Conservation (phyloP, 2,329 filamentous ascomycete genomes). For the Diaporthe sp. region DNA sequence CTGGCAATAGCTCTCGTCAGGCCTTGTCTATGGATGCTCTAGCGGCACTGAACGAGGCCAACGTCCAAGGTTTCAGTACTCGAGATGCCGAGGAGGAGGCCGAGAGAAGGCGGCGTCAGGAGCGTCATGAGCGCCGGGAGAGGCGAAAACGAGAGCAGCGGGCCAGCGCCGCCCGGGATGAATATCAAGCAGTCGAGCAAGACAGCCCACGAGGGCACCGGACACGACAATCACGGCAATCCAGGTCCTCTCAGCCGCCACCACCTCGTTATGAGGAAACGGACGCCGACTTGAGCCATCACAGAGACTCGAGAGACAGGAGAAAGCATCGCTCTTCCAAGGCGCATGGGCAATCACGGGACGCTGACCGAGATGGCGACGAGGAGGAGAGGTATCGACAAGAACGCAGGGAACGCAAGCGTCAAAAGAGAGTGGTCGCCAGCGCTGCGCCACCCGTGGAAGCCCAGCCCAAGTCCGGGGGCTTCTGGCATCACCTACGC, state of each 20-base stretch:
- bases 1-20: conserved; percentile 42
- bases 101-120: conserved; percentile 38
- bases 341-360: conserved; percentile 31
- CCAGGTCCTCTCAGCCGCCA: conserved; percentile 36
- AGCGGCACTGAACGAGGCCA: conserved; percentile 46
- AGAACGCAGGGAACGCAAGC: conserved; percentile 37
- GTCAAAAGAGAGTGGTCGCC: conserved; percentile 74
- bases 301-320: conserved; percentile 36
- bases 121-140: conserved; percentile 41
- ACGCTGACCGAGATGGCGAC: conserved; percentile 36
- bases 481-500: conserved; percentile 52
- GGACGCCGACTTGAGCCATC: conserved; percentile 26
- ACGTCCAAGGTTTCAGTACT: conserved; percentile 31
- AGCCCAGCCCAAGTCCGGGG: conserved; percentile 65
- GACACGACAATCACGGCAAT: conserved; percentile 34
- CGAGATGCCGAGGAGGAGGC: conserved; percentile 36
- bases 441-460: conserved; percentile 80
- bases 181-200: conserved; percentile 39
- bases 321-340: conserved; percentile 36
- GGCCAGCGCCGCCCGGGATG: conserved; percentile 35
- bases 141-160: conserved; percentile 39
- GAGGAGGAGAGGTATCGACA: conserved; percentile 39
- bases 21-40: conserved; percentile 48
- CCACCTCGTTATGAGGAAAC: conserved; percentile 37
- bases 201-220: conserved; percentile 38